These are phyloP conservation scores for Closterium sp. DNA, from an alignment of 139 green algal species.

Conservation along the genomic window DNA sequence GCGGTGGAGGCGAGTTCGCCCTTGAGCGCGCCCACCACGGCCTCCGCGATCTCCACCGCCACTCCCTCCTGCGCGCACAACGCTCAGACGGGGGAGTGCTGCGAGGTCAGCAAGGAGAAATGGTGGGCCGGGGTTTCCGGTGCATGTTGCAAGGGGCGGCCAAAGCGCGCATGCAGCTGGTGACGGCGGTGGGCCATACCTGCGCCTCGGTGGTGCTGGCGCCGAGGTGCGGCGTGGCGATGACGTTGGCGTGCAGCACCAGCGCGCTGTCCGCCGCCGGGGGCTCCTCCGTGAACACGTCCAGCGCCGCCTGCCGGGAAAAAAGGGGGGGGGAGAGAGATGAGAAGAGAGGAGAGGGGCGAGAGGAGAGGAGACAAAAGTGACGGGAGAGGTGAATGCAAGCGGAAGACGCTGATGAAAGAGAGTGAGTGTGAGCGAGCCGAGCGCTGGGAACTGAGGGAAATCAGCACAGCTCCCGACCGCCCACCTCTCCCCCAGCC, in stretches of 20 bases:
- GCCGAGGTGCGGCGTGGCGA: slow-evolving; percentile 92
- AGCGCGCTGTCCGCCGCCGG: slow-evolving; percentile 73
- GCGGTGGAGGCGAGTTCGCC: slow-evolving; percentile 83
- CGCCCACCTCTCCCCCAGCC: background rate
- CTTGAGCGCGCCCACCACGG: slow-evolving; percentile 81
- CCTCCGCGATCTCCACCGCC: slow-evolving; percentile 90
- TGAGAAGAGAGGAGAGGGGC: no score
- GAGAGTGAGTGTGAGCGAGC: background rate
- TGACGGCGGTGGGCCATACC: slow-evolving; percentile 28
- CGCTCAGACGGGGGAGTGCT: background rate
- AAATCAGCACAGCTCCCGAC: no score
- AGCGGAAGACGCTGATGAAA: background rate
- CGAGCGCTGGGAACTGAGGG: no score
- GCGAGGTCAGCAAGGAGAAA: no score
- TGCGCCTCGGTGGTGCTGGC: slow-evolving; percentile 88
- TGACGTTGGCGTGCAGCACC: slow-evolving; percentile 73
- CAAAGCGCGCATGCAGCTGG: no score
- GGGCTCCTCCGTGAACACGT: slow-evolving; percentile 88
- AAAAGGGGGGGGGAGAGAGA: no score
- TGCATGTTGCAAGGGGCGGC: no score
- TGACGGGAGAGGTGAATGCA: background rate
- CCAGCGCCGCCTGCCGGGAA: slow-evolving; percentile 72
- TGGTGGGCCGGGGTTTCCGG: no score
- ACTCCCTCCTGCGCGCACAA: slow-evolving; percentile 77
- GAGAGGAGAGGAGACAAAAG: no score